These are phyloP conservation scores for Angophora floribunda DNA, from an alignment of 345 rosid genomes.

Conservation along the genomic window DNA sequence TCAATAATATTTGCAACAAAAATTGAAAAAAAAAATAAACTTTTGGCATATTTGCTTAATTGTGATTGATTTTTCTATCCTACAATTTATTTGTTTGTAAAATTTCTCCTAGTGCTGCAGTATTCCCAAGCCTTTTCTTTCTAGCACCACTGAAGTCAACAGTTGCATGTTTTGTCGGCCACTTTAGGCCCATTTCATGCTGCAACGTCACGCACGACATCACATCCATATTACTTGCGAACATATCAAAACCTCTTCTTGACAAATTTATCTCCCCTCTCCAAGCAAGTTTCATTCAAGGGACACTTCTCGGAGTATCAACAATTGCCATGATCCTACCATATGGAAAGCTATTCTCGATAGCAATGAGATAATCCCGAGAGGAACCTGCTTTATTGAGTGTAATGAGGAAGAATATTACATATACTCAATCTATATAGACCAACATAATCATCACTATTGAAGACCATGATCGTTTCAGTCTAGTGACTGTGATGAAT, in stretches of 20 bases:
- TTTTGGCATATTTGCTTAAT: background rate
- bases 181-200: background rate
- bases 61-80: background rate
- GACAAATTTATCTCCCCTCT: too few species aligned
- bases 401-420: background rate
- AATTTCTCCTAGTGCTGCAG: too few species aligned
- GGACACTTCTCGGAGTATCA: too few species aligned
- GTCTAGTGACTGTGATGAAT: background rate
- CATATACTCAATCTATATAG: background rate
- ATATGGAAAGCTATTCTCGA: background rate
- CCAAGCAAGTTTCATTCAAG: too few species aligned
- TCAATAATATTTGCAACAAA: background rate
- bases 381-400: background rate
- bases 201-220: too few species aligned
- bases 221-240: too few species aligned
- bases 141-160: background rate
- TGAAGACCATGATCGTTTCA: background rate
- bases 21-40: too few species aligned
- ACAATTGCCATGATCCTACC: background rate
- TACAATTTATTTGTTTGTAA: too few species aligned
- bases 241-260: too few species aligned
- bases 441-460: background rate
- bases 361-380: background rate
- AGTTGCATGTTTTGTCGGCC: background rate
- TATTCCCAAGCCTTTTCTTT: background rate